These are phyloP conservation scores for Raddia distichophylla DNA, from an alignment of 176 grass and related monocot species.

Conservation along the genomic window DNA sequence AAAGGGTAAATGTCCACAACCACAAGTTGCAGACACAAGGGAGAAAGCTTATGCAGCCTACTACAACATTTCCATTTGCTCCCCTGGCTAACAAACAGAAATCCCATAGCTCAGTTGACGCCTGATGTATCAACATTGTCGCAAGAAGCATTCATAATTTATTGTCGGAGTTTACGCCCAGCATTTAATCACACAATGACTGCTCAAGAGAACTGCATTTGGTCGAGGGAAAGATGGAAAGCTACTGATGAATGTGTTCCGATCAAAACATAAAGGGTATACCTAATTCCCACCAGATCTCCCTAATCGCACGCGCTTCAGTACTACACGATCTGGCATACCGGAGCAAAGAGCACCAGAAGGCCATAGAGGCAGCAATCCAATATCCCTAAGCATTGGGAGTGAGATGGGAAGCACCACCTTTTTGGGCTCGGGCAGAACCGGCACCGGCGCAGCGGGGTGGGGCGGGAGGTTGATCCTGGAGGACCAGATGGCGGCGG, in stretches of 20 bases:
- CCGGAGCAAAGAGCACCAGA: background rate
- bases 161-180: background rate
- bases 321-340: background rate
- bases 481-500: slow-evolving; percentile 52
- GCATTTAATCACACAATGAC: background rate
- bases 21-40: background rate
- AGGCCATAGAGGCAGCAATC: background rate
- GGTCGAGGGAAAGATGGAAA: background rate
- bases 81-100: background rate
- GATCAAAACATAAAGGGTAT: background rate
- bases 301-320: background rate
- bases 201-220: slow-evolving; percentile 1
- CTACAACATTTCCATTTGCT: background rate
- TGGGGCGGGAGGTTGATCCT: slow-evolving; percentile 42
- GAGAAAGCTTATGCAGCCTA: background rate
- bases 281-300: slow-evolving; percentile 35
- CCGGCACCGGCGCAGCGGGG: background rate
- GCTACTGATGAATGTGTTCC: slow-evolving; percentile 11
- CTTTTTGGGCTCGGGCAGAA: slow-evolving; percentile 27
- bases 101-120: background rate
- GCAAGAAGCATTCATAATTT: background rate
- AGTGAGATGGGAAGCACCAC: slow-evolving; percentile 33
- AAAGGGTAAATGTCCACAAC: slow-evolving; percentile 1
- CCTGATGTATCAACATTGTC: background rate
- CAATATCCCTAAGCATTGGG: background rate